Percentiles rank a stretch among this genome's conserved stretches.
phyloP scores from a whole-genome alignment of 106 monocot species.

The Narthecium ossifragum region DNA sequence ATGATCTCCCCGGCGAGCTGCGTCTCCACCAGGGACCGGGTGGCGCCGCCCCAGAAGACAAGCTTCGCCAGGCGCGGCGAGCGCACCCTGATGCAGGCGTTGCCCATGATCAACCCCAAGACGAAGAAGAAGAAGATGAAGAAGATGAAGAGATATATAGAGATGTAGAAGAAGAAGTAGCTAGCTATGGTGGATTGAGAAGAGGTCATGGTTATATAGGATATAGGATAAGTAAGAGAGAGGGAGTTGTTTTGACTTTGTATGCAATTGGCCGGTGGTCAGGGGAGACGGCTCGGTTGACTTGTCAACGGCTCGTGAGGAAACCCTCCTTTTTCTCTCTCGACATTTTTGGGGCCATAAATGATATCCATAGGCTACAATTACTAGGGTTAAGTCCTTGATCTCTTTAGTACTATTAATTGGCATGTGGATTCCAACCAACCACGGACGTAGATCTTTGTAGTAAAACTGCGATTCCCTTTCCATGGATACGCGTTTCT shows the following conservation, averaged over 20 bases:
- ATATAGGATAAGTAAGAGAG: no score
- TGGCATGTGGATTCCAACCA: no score
- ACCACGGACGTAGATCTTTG: no score
- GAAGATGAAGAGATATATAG: neutral
- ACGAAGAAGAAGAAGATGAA: neutral
- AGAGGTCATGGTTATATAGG: no score
- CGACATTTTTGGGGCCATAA: no score
- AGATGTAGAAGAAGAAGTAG: neutral
- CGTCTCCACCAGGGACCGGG: neutral
- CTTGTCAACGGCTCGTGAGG: neutral
- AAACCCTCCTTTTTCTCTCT: neutral
- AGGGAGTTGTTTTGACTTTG: neutral
- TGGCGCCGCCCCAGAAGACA: conserved; percentile 14
- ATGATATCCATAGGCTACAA: no score
- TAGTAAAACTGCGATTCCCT: no score
- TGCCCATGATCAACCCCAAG: neutral
- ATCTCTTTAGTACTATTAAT: no score
- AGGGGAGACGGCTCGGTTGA: neutral
- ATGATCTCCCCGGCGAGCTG: conserved; percentile 3
- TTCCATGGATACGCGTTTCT: no score
- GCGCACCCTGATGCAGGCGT: neutral
- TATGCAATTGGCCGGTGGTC: neutral
- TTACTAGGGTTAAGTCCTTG: no score
- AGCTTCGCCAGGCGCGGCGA: neutral
- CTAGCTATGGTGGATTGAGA: neutral